Evolutionary conservation across 2,329 filamentous ascomycete genomes (phyloP).

Genomic region (Fusarium mexicanum): DNA sequence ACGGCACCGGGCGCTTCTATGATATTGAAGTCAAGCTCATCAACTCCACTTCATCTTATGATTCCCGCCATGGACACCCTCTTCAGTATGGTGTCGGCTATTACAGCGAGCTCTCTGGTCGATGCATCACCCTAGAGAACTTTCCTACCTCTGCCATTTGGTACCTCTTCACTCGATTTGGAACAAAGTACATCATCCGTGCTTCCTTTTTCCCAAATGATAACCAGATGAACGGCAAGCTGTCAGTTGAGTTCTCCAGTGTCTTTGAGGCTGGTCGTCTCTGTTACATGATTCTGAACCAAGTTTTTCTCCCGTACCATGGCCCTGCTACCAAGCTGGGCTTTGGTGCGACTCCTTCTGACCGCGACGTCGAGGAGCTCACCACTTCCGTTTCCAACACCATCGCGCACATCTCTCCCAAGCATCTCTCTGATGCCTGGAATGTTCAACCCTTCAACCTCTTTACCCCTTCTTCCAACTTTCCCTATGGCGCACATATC

Average conservation of each 20-base stretch:
- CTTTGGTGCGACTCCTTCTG: background rate
- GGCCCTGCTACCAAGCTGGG: background rate
- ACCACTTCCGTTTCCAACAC: background rate
- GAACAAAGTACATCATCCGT: conserved; percentile 10
- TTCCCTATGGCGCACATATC: background rate
- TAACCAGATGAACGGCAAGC: background rate
- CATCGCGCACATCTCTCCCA: background rate
- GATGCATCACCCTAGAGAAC: conserved; percentile 17
- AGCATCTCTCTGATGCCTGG: background rate
- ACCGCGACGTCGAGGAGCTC: background rate
- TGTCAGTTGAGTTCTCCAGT: conserved; percentile 35
- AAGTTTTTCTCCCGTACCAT: fast-evolving
- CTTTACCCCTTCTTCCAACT: fast-evolving
- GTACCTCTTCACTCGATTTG: conserved; percentile 29
- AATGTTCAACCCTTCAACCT: background rate
- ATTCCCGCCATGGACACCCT: background rate
- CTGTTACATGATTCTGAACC: background rate
- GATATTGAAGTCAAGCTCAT: background rate
- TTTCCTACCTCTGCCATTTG: conserved; percentile 38
- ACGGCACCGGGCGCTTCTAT: background rate
- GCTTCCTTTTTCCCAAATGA: background rate
- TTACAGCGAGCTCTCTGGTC: background rate
- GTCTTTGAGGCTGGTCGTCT: conserved; percentile 10
- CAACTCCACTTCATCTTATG: background rate
- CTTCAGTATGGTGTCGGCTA: background rate